Conservation (phyloP, 192 early-diverging fungal genomes). For the Backusella mclennaniae region DNA sequence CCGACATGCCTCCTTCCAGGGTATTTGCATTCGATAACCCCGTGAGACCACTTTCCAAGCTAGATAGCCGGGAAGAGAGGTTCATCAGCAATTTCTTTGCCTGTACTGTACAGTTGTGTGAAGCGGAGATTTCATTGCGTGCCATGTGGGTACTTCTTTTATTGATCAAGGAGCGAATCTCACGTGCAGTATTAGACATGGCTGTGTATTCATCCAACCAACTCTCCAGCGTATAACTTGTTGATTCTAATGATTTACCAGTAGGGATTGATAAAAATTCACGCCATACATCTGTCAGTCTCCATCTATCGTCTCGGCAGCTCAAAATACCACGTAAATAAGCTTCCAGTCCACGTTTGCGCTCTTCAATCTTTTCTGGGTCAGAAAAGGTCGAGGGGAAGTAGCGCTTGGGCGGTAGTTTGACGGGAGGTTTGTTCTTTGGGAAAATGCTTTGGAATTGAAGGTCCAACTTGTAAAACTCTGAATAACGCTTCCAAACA, state of each 20-base stretch:
- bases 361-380: constrained; percentile 65
- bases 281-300: constrained; percentile 66
- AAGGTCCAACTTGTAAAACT: constrained; percentile 72
- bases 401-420: constrained; percentile 73
- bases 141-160: constrained; percentile 71
- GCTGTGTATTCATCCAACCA: constrained; percentile 80
- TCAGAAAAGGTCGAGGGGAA: constrained; percentile 61
- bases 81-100: constrained; percentile 66
- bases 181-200: constrained; percentile 59
- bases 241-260: constrained; percentile 44
- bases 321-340: constrained; percentile 76
- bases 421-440: constrained; percentile 54
- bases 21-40: constrained; percentile 46
- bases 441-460: constrained; percentile 68
- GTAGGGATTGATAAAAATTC: constrained; percentile 73
- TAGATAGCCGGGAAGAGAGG: constrained; percentile 44
- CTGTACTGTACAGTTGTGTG: constrained; percentile 77
- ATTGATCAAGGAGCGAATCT: constrained; percentile 72
- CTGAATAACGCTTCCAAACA: constrained; percentile 84
- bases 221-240: constrained; percentile 62
- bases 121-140: constrained; percentile 71
- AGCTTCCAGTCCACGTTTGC: constrained; percentile 72
- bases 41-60: constrained; percentile 54
- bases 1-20: constrained; percentile 50
- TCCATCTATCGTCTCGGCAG: constrained; percentile 74